These are phyloP conservation scores for Elaeis oleifera DNA, from an alignment of 202 grass and related monocot species.

Conservation along the genomic window DNA sequence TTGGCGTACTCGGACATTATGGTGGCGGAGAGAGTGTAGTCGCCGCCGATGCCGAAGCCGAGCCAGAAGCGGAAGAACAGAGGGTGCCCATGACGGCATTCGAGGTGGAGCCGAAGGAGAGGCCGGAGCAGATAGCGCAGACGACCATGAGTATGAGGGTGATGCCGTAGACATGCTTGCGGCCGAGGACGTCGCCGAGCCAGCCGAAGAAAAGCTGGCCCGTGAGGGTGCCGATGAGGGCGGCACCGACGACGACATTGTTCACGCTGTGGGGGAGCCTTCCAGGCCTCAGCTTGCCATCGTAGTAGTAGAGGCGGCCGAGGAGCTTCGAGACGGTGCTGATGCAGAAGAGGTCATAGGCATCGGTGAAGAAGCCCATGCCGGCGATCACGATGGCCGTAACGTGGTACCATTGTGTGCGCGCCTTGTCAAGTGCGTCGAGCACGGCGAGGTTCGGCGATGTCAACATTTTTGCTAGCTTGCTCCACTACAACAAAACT, in stretches of 20 bases:
- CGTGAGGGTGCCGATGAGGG: constrained; percentile 39
- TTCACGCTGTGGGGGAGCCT: background rate
- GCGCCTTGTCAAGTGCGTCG: no score
- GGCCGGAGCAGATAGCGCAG: constrained; percentile 37
- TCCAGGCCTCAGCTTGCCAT: background rate
- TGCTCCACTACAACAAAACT: no score
- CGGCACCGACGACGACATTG: constrained; percentile 33
- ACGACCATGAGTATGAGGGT: constrained; percentile 40
- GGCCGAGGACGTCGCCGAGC: constrained; percentile 47
- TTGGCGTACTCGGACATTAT: constrained; percentile 37
- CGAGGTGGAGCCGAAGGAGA: constrained; percentile 31
- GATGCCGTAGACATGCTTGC: constrained; percentile 49
- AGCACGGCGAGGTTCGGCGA: no score
- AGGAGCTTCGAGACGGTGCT: constrained; percentile 20
- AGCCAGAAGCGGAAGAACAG: constrained; percentile 58
- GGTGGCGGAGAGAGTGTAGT: constrained; percentile 40
- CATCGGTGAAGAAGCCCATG: background rate
- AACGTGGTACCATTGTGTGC: no score
- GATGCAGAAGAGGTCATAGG: constrained; percentile 3
- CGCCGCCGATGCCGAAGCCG: constrained; percentile 43
- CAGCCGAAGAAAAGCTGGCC: constrained; percentile 57
- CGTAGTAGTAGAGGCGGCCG: constrained; percentile 31
- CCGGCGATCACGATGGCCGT: no score
- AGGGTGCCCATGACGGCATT: constrained; percentile 30
- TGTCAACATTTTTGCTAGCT: constrained; percentile 20